Percentiles rank a stretch among this genome's conserved stretches.
Evolutionary conservation across 495 filamentous ascomycete species (phyloP).

Genomic region (Rhizodiscina lignyota): DNA sequence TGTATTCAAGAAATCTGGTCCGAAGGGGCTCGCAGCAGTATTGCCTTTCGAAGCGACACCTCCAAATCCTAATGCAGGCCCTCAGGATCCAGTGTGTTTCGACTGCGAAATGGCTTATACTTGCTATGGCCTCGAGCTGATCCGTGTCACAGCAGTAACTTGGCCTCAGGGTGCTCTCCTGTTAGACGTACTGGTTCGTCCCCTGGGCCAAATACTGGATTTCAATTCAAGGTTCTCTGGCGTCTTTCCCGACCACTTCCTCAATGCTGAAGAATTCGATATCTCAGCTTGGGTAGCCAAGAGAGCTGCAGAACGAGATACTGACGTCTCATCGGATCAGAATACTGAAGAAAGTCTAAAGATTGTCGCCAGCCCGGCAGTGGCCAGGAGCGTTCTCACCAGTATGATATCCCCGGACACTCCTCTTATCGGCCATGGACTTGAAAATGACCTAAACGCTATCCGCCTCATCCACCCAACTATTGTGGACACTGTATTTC

Average conservation of each 20-base stretch:
- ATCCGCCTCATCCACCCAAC: slow-evolving; percentile 67
- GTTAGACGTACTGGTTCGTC: slow-evolving; percentile 73
- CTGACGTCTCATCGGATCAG: too few relatives aligned
- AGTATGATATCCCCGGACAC: slow-evolving; percentile 52
- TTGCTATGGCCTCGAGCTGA: slow-evolving; percentile 65
- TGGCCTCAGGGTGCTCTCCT: slow-evolving; percentile 66
- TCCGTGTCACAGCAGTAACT: slow-evolving; percentile 70
- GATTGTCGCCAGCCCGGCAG: slow-evolving; percentile 52
- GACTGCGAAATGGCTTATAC: slow-evolving; percentile 99
- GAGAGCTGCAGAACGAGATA: background rate
- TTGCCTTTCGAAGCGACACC: slow-evolving; percentile 72
- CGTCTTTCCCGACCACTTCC: slow-evolving; percentile 56
- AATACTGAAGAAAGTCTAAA: slow-evolving; percentile 24
- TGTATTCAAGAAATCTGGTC: slow-evolving; percentile 72
- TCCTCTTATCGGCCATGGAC: slow-evolving; percentile 77
- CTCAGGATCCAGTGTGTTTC: slow-evolving; percentile 46
- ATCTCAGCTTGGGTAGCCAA: slow-evolving; percentile 3
- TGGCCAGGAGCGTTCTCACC: slow-evolving; percentile 59
- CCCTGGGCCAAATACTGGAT: slow-evolving; percentile 70
- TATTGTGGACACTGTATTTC: slow-evolving; percentile 71
- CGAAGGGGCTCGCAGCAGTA: slow-evolving; percentile 57
- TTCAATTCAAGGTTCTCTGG: slow-evolving; percentile 84
- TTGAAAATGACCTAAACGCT: slow-evolving; percentile 87
- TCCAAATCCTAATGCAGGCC: slow-evolving; percentile 26
- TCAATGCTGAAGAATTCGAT: slow-evolving; percentile 44